phyloP scores from a whole-genome alignment of 2,329 filamentous ascomycete species.

The Hymenoscyphus fructigenus region DNA sequence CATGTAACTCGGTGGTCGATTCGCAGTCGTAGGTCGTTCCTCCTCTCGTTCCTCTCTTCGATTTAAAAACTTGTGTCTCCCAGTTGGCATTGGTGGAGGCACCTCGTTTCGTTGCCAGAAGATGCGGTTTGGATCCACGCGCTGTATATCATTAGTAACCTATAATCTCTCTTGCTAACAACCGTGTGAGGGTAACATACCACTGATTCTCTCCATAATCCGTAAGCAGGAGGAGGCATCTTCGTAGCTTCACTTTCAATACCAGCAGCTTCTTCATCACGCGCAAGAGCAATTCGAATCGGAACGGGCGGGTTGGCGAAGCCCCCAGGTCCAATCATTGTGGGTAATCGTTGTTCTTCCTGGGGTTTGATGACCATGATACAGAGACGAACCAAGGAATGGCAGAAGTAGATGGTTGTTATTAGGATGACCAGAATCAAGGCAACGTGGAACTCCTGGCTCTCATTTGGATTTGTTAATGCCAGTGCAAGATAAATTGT shows the following conservation, averaged over 20 bases:
- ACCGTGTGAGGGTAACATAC: slow-evolving; percentile 52
- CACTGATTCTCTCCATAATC: slow-evolving; percentile 79
- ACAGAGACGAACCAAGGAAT: slow-evolving; percentile 72
- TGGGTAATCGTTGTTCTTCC: slow-evolving; percentile 39
- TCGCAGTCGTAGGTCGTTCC: slow-evolving; percentile 32
- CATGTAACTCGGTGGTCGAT: slow-evolving; percentile 71
- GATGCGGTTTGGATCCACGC: slow-evolving; percentile 76
- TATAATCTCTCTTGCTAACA: slow-evolving; percentile 3
- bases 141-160: slow-evolving; percentile 42
- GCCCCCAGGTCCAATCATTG: slow-evolving; percentile 56
- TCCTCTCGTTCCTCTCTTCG: slow-evolving; percentile 16
- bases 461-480: slow-evolving; percentile 61
- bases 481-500: slow-evolving; percentile 62
- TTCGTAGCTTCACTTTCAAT: slow-evolving; percentile 55
- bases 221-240: slow-evolving; percentile 77
- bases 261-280: slow-evolving; percentile 69
- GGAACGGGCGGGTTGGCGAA: slow-evolving; percentile 71
- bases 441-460: slow-evolving; percentile 74
- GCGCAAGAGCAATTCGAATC: slow-evolving; percentile 72
- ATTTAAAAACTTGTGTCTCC: slow-evolving; percentile 1
- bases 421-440: slow-evolving; percentile 76
- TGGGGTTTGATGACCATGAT: slow-evolving; percentile 55
- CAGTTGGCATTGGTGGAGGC: slow-evolving; percentile 16
- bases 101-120: slow-evolving; percentile 72
- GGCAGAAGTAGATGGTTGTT: slow-evolving; percentile 76